Evolutionary conservation across 331 rosid genomes (phyloP).

Genomic region (Quercus lobata): DNA sequence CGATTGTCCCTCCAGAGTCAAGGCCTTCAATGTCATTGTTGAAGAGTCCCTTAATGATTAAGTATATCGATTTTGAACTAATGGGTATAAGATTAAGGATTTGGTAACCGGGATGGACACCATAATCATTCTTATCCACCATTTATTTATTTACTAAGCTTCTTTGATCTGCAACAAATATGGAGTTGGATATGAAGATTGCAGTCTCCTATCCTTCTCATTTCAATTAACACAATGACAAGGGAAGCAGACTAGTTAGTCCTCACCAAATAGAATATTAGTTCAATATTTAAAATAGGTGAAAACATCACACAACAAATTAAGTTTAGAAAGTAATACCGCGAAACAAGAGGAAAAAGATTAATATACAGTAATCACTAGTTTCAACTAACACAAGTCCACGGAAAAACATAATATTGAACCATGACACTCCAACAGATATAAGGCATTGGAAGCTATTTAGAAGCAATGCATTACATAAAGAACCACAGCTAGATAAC

Average conservation of each 20-base stretch:
- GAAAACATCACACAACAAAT: too few species aligned
- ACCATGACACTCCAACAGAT: too few species aligned
- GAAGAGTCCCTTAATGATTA: neutral
- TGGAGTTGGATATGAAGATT: neutral
- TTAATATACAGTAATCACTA: too few species aligned
- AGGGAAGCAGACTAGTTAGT: neutral
- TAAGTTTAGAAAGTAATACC: too few species aligned
- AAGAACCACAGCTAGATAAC: too few species aligned
- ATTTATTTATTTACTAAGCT: neutral
- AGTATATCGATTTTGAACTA: neutral
- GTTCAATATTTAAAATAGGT: too few species aligned
- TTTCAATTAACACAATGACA: neutral
- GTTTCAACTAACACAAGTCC: too few species aligned
- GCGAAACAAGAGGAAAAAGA: too few species aligned
- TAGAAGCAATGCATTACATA: too few species aligned
- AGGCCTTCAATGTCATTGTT: neutral
- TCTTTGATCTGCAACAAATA: neutral
- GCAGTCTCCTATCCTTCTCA: neutral
- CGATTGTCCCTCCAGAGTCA: neutral
- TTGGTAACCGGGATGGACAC: neutral
- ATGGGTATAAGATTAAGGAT: neutral
- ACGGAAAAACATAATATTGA: too few species aligned
- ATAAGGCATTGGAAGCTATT: too few species aligned
- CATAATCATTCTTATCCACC: neutral
- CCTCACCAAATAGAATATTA: neutral